Percentiles rank a stretch among this genome's conserved stretches.
Evolutionary conservation across 371 early-diverging fungal genomes (phyloP).

Genomic region (Mycotypha africana): DNA sequence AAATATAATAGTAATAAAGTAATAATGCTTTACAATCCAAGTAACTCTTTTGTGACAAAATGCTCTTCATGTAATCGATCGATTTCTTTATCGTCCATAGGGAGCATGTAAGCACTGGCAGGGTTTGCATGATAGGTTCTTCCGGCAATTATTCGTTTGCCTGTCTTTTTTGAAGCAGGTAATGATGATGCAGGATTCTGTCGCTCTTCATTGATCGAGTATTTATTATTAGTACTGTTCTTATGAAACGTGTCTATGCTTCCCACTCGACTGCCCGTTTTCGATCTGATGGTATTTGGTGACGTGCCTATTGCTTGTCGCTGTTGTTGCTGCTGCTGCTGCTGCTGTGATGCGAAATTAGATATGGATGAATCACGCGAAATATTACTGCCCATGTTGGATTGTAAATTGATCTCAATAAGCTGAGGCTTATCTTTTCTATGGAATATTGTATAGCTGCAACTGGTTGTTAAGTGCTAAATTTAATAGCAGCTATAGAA

Average conservation of each 20-base stretch:
- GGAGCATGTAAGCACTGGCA: slow-evolving; percentile 30
- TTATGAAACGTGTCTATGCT: neutral
- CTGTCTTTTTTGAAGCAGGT: neutral
- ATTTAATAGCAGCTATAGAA: too few relatives aligned
- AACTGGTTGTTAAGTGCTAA: too few relatives aligned
- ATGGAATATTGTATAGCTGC: too few relatives aligned
- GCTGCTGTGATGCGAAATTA: too few relatives aligned
- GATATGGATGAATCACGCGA: slow-evolving; percentile 7
- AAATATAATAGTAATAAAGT: too few relatives aligned
- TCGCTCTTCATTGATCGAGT: neutral
- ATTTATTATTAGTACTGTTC: neutral
- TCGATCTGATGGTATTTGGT: too few relatives aligned
- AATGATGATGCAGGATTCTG: neutral
- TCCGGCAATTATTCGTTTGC: slow-evolving; percentile 18
- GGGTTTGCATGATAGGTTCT: slow-evolving; percentile 27
- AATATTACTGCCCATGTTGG: slow-evolving; percentile 13
- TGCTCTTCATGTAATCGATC: slow-evolving; percentile 39
- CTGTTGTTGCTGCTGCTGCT: too few relatives aligned
- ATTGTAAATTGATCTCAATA: too few relatives aligned
- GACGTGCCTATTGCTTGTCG: too few relatives aligned
- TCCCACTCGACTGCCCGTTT: neutral
- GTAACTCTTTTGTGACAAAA: slow-evolving; percentile 32
- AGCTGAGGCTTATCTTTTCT: too few relatives aligned
- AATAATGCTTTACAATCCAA: slow-evolving; percentile 34
- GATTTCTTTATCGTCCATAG: slow-evolving; percentile 33